Percentiles rank a stretch among this genome's conserved stretches.
Conservation (phyloP, 768 basidiomycete species). For the Lactarius vividus region DNA sequence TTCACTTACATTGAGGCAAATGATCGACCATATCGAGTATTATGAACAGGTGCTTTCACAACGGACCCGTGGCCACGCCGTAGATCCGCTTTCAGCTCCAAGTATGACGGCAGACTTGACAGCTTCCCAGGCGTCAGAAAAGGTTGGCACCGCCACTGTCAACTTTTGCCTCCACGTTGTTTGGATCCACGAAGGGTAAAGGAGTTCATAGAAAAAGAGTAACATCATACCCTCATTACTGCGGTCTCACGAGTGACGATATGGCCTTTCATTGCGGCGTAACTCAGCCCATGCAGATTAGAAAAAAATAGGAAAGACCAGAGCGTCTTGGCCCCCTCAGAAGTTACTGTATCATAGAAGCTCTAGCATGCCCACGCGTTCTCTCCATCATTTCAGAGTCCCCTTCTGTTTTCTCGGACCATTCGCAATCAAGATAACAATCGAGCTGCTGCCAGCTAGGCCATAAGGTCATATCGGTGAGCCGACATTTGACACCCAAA, state of each 20-base stretch:
- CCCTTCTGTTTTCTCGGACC: not conserved
- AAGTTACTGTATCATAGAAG: not conserved
- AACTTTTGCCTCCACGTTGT: not conserved
- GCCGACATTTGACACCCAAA: not conserved
- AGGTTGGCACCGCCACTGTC: not conserved
- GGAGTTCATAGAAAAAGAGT: not conserved
- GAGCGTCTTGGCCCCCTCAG: not conserved
- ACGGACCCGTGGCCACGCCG: not conserved
- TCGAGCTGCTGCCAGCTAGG: not conserved
- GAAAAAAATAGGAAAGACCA: not conserved
- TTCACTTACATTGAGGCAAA: not conserved
- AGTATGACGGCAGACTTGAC: not conserved
- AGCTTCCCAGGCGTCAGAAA: not conserved
- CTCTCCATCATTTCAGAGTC: not conserved
- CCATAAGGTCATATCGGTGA: not conserved
- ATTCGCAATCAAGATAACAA: not conserved
- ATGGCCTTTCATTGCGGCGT: not conserved
- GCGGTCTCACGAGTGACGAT: not conserved
- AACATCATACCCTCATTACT: not conserved
- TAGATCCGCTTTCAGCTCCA: not conserved
- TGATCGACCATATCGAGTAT: not conserved
- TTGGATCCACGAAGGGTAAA: not conserved
- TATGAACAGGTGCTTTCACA: not conserved
- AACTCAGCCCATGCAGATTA: not conserved
- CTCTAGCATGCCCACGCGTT: not conserved